These are phyloP conservation scores for Penicillium pulvis DNA, from an alignment of 495 filamentous ascomycete species.

Conservation along the genomic window DNA sequence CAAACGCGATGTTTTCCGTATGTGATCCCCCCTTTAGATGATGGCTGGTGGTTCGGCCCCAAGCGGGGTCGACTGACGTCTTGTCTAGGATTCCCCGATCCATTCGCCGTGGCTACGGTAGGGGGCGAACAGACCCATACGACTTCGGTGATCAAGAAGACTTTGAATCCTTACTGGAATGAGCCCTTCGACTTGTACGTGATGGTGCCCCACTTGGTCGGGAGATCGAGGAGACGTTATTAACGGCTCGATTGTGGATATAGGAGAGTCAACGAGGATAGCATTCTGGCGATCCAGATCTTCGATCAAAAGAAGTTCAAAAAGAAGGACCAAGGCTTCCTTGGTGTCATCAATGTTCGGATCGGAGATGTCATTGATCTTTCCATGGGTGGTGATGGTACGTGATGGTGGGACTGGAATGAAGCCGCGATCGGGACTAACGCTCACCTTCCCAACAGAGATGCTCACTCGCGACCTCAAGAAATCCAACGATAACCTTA, in stretches of 20 bases:
- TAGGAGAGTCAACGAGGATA: conserved; percentile 87
- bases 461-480: conserved; percentile 99
- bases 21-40: conserved; percentile 12
- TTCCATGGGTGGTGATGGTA: conserved; percentile 88
- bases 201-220: conserved; percentile 3
- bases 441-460: conserved; percentile 48
- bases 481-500: conserved; percentile 96
- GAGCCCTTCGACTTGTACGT: conserved; percentile 95
- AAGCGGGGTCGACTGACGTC: conserved; percentile 26
- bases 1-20: conserved; percentile 98
- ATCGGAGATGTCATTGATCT: conserved; percentile 92
- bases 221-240: conserved; percentile 20
- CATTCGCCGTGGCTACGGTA: conserved; percentile 95
- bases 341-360: conserved; percentile 95
- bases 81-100: conserved; percentile 85
- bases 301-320: conserved; percentile 99
- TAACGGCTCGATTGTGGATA: conserved; percentile 9
- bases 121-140: conserved; percentile 96
- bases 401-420: conserved; percentile 27
- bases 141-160: conserved; percentile 93
- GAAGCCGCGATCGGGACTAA: conserved; percentile 14
- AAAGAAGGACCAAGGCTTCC: conserved; percentile 99
- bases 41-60: not conserved
- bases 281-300: conserved; percentile 95
- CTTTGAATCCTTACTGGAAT: conserved; percentile 98